These are phyloP conservation scores for Ploettnerulaceae sp. DNA, from an alignment of 2,329 filamentous ascomycete species.

Conservation along the genomic window DNA sequence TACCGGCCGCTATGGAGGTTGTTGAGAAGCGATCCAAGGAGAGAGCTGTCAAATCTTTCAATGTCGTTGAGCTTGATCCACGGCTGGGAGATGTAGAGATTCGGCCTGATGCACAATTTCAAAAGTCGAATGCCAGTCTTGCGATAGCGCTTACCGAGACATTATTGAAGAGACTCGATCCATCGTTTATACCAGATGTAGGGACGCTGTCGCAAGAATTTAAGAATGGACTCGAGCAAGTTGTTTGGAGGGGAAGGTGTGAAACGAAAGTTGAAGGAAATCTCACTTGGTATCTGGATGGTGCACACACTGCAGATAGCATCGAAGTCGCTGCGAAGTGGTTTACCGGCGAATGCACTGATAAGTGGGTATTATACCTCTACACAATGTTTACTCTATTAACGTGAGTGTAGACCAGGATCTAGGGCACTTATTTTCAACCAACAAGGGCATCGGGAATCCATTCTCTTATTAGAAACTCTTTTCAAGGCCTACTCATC, in stretches of 20 bases:
- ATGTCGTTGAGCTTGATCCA: constrained; percentile 44
- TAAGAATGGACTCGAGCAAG: constrained; percentile 65
- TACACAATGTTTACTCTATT: neutral
- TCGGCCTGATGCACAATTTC: constrained; percentile 50
- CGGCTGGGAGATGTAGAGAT: constrained; percentile 43
- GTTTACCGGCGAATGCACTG: constrained; percentile 57
- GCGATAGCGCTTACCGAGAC: constrained; percentile 49
- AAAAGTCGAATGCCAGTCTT: constrained; percentile 53
- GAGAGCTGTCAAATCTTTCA: constrained; percentile 42
- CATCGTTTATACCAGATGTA: constrained; percentile 27
- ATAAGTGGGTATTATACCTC: constrained; percentile 27
- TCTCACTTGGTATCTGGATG: constrained; percentile 83
- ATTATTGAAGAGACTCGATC: constrained; percentile 41
- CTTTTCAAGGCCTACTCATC: constrained; percentile 47
- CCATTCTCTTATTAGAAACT: constrained; percentile 47
- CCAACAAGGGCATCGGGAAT: constrained; percentile 54
- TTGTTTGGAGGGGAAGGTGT: constrained; percentile 77
- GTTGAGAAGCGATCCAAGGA: constrained; percentile 48
- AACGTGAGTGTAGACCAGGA: constrained; percentile 31
- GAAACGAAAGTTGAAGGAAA: constrained; percentile 52
- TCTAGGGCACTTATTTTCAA: constrained; percentile 75
- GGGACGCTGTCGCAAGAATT: constrained; percentile 57
- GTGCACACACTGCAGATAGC: constrained; percentile 89
- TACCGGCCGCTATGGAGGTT: constrained; percentile 44
- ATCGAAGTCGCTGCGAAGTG: constrained; percentile 75